Conservation (phyloP, 768 basidiomycete species). For the Gelatoporia subvermispora region DNA sequence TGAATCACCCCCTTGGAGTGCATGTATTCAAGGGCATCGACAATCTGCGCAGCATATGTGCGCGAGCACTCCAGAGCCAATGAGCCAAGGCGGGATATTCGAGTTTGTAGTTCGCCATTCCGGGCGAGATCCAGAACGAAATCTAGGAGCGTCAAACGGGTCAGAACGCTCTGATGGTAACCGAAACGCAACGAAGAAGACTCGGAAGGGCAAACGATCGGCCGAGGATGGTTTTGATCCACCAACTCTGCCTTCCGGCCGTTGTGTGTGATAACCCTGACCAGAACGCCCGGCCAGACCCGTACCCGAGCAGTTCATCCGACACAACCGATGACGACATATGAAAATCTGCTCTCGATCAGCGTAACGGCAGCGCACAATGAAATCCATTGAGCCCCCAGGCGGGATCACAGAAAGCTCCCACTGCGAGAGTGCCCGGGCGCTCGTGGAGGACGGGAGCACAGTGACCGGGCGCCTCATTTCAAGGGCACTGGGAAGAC, state of each 20-base stretch:
- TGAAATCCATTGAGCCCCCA: no score
- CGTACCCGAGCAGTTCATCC: not conserved
- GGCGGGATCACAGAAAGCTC: no score
- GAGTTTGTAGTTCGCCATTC: constrained; percentile 74
- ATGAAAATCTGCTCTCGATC: no score
- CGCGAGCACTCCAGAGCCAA: constrained; percentile 70
- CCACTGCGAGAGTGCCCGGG: no score
- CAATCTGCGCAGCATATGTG: constrained; percentile 86
- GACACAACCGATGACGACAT: no score
- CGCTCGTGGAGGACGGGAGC: no score
- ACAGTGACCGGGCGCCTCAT: no score
- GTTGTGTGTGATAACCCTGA: no score
- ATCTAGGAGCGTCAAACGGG: constrained; percentile 37
- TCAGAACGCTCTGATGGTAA: not conserved
- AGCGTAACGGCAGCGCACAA: no score
- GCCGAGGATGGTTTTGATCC: not conserved
- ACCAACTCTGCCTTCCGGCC: no score
- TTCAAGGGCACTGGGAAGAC: no score
- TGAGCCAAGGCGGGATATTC: constrained; percentile 78
- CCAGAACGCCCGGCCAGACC: not conserved
- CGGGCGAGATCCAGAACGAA: constrained; percentile 73
- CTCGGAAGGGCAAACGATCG: constrained; percentile 1
- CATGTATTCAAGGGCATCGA: constrained; percentile 88
- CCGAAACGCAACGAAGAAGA: not conserved
- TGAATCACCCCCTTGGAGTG: constrained; percentile 89